Conservation (phyloP, 176 grass and related monocot species). For the Typha latifolia region DNA sequence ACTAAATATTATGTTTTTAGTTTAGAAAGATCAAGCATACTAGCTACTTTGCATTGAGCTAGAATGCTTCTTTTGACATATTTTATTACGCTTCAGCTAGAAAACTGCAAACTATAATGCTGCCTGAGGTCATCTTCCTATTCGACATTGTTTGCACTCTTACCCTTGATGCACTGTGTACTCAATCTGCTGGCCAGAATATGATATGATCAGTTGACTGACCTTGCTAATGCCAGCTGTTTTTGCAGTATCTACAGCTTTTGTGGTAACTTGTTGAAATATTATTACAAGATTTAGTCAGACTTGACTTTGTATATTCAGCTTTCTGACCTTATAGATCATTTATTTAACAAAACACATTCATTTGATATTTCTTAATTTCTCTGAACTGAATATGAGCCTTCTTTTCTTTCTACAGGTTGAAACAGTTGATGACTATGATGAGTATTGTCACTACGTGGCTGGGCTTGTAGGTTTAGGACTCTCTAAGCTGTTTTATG, state of each 20-base stretch:
- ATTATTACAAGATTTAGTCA: neutral
- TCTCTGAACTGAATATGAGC: neutral
- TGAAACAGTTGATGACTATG: constrained; percentile 71
- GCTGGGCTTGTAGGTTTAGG: constrained; percentile 91
- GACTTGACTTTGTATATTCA: neutral
- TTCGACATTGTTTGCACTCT: no score
- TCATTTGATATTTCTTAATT: neutral
- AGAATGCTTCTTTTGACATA: no score
- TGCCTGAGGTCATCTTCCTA: no score
- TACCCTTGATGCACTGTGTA: no score
- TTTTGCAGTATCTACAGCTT: neutral
- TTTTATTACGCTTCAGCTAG: no score
- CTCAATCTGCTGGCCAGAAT: no score
- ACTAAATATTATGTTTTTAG: no score
- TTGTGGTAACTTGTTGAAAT: neutral
- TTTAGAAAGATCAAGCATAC: no score
- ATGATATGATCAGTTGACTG: no score
- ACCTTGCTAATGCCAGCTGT: neutral
- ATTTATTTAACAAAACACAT: neutral
- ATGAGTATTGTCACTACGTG: constrained; percentile 98
- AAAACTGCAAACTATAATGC: no score
- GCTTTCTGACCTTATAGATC: neutral
- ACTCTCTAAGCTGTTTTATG: constrained; percentile 92
- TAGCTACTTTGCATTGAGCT: no score
- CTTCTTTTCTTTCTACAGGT: constrained; percentile 42